Evolutionary conservation across 768 basidiomycete genomes (phyloP), one percentile per base, ranked within the genome.

Genomic region (Naganishia randhawae): DNA sequence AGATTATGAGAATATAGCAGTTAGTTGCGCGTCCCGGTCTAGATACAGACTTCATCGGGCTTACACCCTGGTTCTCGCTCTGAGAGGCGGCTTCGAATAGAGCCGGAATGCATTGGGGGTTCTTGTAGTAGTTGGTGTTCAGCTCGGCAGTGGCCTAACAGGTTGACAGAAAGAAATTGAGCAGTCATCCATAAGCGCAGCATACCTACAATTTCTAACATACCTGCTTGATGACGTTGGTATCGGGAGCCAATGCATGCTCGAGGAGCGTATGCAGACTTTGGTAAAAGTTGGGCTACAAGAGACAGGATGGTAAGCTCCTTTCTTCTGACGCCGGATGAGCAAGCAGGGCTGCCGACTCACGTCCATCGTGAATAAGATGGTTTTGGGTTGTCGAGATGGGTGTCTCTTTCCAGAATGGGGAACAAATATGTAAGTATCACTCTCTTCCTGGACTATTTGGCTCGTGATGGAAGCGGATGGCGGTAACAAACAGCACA

Each of bases 61-160:
- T 80, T 75, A 96, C 94, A 63, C 88, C 82, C 73, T 85, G 82
- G 75, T 95, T 89, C n/a, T 89, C 89, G 41, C 90, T 89, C 78
- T 85, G 89, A 41, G 89, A 88, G 57, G 92, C 84, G 77, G 97
- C 90, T 75, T 86, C 87, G 65, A 90, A 89, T 39, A 99, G 86
- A 42, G 91, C 92, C 53, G 93, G 86, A 71, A 99, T 94, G 78
- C 93, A 96, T 82, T 84, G 82, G 8, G 94, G 85, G 76, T 88
- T 87, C 82, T 91, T 92, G 86, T 94, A 98, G 82, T 86, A 98
- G 63, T 94, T 89, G 73, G 87, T 87, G 81, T 95, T 96, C 65
- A 99, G 84, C 73, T 88, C 86, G 6, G 90, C 85, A 16, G 96
- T 99, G 7, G 95, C 57, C 57, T 61, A 22, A 3, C 92, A 93